A percentile compares a stretch with the other conserved stretches of the same genome.
Conservation (phyloP, 768 basidiomycete genomes). For the Boletus coccyginus region DNA sequence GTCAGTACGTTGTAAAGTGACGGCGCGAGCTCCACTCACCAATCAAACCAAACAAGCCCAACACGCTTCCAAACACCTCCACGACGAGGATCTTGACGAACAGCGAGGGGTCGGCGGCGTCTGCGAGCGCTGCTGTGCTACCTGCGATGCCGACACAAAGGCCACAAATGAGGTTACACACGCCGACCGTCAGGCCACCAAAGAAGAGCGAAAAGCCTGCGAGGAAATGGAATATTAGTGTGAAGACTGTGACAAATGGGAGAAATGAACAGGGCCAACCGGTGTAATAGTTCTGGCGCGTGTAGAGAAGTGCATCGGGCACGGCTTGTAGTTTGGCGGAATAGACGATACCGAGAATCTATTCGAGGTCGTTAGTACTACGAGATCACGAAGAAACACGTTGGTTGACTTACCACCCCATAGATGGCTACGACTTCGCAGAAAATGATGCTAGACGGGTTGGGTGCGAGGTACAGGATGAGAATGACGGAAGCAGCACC, state of each 20-base stretch:
- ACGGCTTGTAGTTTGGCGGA: conserved; percentile 72
- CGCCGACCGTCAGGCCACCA: conserved; percentile 92
- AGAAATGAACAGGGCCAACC: conserved; percentile 36
- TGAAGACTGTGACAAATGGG: neutral
- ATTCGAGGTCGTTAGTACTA: neutral
- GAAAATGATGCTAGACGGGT: conserved; percentile 80
- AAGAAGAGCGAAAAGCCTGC: conserved; percentile 92
- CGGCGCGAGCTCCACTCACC: conserved; percentile 50
- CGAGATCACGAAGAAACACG: neutral
- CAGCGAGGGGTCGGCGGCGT: conserved; percentile 90
- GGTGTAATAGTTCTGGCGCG: conserved; percentile 88
- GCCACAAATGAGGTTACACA: conserved; percentile 94
- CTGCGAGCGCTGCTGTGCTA: conserved; percentile 90
- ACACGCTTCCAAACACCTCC: conserved; percentile 89
- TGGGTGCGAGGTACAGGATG: neutral
- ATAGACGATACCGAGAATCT: conserved; percentile 98
- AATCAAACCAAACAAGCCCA: conserved; percentile 91
- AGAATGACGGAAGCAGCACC: neutral
- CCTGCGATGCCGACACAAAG: conserved; percentile 93
- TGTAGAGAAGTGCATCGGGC: conserved; percentile 70
- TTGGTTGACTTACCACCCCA: conserved; percentile 66
- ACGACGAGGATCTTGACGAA: conserved; percentile 98
- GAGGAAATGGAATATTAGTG: neutral
- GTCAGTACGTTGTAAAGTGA: neutral
- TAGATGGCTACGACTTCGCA: conserved; percentile 99